Base-by-base conservation (phyloP, 371 early-diverging fungal genomes). In the Mucor sp. region DNA sequence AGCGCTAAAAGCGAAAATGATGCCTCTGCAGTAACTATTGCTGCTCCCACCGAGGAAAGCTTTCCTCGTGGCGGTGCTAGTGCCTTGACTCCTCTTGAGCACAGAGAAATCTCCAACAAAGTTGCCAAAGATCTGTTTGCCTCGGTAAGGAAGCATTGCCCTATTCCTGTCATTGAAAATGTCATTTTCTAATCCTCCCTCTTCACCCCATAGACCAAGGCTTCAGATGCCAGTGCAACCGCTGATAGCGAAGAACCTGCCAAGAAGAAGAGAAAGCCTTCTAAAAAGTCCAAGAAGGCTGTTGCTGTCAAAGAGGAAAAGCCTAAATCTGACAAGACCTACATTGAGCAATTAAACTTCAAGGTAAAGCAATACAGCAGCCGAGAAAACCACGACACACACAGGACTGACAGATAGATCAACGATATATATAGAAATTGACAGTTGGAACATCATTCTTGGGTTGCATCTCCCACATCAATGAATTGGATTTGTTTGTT, bases 41-140 rank as follows among this genome's bases (percentile, higher is more conserved):
- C 74, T 56, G 47, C 68, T 6, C 28, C 59, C 19, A 71, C 70
- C 11, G 81, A 81, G 69, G 73, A 77, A 41, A 75, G 87, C 65
- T 95, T 95, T 68, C 94, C 93, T 68, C 88, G 95, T 67, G 95
- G 95, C 50, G 95, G 95, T 27, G 88, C 90, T 8, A 84, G 88
- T 47, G 88, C 86, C 4, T 79, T 95, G 69, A 94, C 94, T 3
- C 93, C 94, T 48, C 85, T 95, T 25, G 95, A 95, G 75, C 89
- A 88, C 78, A 87, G 91, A 47, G 93, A 95, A 66, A 84, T 94
- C 47, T 70, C 87, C 27, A 87, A 86, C 68, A 87, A 92, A 68
- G 95, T 90, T 21, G 90, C 91, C 33, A 74, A 76, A 55, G 91
- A 90, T 69, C 81, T 89, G 56, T 81, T 87, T 66, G 66, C 58